These are phyloP conservation scores for Yarrowia sp. DNA, from an alignment of 805 yeast genomes.

Conservation along the genomic window DNA sequence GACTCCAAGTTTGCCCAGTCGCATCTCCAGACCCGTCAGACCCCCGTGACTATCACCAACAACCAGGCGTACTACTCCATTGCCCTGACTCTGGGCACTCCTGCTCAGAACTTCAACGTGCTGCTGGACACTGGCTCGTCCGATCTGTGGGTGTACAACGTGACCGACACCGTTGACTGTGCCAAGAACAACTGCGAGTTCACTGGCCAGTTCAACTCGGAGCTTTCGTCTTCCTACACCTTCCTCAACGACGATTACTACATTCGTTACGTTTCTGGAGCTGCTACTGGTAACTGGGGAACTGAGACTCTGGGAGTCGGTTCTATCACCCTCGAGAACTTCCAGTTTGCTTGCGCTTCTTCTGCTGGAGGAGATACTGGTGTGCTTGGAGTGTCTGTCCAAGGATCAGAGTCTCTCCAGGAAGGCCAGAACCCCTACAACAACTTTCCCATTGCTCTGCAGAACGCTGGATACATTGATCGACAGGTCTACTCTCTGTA, in stretches of 20 bases:
- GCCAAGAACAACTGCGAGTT: neutral
- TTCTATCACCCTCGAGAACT: conserved; percentile 46
- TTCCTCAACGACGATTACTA: conserved; percentile 29
- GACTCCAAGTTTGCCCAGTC: neutral
- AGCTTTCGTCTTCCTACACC: conserved; percentile 30
- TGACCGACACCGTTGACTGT: neutral
- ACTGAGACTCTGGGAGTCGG: conserved; percentile 56
- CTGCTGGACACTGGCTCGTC: conserved; percentile 70
- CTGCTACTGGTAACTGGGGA: conserved; percentile 54
- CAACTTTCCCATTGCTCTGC: conserved; percentile 36
- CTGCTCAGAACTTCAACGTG: conserved; percentile 51
- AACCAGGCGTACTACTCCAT: conserved; percentile 28
- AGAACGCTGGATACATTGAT: conserved; percentile 42
- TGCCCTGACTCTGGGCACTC: conserved; percentile 51
- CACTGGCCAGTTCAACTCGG: neutral
- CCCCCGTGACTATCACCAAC: neutral
- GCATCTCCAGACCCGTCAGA: neutral
- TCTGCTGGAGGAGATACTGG: conserved; percentile 46
- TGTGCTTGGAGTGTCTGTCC: conserved; percentile 44
- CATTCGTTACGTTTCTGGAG: conserved; percentile 40
- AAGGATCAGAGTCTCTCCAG: conserved; percentile 32
- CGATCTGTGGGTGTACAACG: conserved; percentile 56
- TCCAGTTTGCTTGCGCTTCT: conserved; percentile 71
- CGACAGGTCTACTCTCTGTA: conserved; percentile 47
- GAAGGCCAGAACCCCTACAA: conserved; percentile 29